Percentiles rank a stretch among this genome's conserved stretches.
These are phyloP conservation scores for Thymus quinquecostatus DNA, from an alignment of 257 asterid species.

Conservation along the genomic window DNA sequence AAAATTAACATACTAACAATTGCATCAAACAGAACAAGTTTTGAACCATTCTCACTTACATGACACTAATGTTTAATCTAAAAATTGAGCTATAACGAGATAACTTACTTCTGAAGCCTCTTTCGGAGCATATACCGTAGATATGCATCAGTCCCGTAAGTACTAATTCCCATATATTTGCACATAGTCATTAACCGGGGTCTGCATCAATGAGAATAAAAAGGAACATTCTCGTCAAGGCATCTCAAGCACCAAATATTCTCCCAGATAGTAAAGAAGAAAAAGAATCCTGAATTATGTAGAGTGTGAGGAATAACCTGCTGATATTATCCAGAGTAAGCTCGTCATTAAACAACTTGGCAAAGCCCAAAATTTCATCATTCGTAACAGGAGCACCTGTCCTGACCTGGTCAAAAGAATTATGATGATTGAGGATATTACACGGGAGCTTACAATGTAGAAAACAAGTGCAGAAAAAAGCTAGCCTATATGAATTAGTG, in stretches of 20 bases:
- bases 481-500: slow-evolving; percentile 16
- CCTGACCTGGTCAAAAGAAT: slow-evolving; percentile 69
- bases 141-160: slow-evolving; percentile 86
- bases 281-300: slow-evolving; percentile 19
- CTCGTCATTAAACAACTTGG: slow-evolving; percentile 96
- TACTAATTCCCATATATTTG: slow-evolving; percentile 90
- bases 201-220: slow-evolving; percentile 52
- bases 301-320: slow-evolving; percentile 53
- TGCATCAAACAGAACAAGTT: slow-evolving; percentile 19
- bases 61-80: not conserved
- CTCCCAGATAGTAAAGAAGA: slow-evolving; percentile 14
- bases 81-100: slow-evolving; percentile 18
- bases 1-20: not conserved
- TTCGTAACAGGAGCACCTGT: slow-evolving; percentile 82
- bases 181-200: slow-evolving; percentile 94
- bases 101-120: slow-evolving; percentile 68
- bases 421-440: slow-evolving; percentile 17
- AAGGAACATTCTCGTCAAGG: slow-evolving; percentile 21
- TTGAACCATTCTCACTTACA: slow-evolving; percentile 3
- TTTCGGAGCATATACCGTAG: slow-evolving; percentile 87
- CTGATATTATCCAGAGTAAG: slow-evolving; percentile 96
- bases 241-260: slow-evolving; percentile 14
- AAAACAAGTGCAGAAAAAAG: slow-evolving; percentile 13
- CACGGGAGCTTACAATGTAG: slow-evolving; percentile 8
- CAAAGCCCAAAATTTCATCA: slow-evolving; percentile 91